Evolutionary conservation across 148 eudicot genomes (phyloP).

Genomic region (Rhododendron ferrugineum): DNA sequence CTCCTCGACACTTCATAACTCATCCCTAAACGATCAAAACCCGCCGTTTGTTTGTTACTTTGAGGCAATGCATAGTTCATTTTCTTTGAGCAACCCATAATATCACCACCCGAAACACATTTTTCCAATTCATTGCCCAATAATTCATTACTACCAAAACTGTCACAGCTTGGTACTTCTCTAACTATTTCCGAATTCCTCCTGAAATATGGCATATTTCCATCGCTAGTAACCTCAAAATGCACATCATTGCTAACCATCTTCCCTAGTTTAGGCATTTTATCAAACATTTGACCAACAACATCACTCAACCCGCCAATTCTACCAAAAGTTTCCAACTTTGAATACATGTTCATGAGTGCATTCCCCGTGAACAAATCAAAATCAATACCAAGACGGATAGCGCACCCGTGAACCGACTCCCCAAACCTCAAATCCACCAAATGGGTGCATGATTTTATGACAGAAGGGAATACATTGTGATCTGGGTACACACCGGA

Average conservation of each 20-base stretch:
- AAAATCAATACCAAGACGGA: conserved; percentile 49
- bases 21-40: neutral
- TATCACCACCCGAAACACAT: conserved; percentile 5
- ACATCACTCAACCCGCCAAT: neutral
- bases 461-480: conserved; percentile 64
- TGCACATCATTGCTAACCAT: neutral
- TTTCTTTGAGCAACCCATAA: conserved; percentile 10
- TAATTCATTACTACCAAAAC: neutral
- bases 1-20: neutral
- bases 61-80: neutral
- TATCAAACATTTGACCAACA: conserved; percentile 42
- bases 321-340: conserved; percentile 34
- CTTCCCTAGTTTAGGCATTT: conserved; percentile 24
- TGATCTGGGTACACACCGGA: conserved; percentile 61
- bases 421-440: conserved; percentile 55
- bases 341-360: conserved; percentile 77
- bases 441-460: conserved; percentile 63
- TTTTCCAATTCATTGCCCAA: conserved; percentile 11
- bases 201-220: neutral
- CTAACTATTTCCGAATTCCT: neutral
- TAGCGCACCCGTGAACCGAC: conserved; percentile 50
- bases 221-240: neutral
- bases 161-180: neutral
- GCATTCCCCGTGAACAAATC: conserved; percentile 77
- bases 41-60: neutral